These are phyloP conservation scores for Ceratobasidium sp. DNA, from an alignment of 1,284 basidiomycete species.

Conservation along the genomic window DNA sequence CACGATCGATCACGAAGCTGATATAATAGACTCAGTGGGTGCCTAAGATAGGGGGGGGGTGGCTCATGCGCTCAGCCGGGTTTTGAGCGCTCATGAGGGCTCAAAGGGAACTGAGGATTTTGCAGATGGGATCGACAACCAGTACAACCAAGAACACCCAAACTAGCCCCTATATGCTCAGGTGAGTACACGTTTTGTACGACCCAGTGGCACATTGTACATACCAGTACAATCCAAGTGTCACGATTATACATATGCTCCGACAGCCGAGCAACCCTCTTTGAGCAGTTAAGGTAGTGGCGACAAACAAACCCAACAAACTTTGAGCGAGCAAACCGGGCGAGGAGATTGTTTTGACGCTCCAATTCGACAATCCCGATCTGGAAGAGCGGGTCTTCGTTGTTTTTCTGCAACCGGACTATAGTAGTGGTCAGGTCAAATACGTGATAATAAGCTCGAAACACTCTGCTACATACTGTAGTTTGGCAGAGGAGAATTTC, in stretches of 20 bases:
- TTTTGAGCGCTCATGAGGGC: too few species aligned
- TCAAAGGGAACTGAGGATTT: too few species aligned
- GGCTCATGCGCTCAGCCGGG: too few species aligned
- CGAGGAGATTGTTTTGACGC: background rate
- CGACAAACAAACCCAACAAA: background rate
- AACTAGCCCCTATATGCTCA: background rate
- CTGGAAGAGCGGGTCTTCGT: slow-evolving; percentile 2
- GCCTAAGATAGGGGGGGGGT: too few species aligned
- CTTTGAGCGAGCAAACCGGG: background rate
- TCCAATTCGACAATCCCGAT: slow-evolving; percentile 4
- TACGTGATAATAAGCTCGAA: background rate
- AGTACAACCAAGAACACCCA: background rate
- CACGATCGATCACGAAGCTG: too few species aligned
- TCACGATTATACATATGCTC: background rate
- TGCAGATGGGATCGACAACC: slow-evolving; percentile 8
- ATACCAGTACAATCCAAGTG: background rate
- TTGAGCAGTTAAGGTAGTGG: background rate
- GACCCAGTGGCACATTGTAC: background rate
- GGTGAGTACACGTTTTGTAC: background rate
- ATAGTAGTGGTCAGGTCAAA: background rate
- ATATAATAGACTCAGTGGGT: too few species aligned
- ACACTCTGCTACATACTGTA: background rate
- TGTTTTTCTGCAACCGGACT: background rate
- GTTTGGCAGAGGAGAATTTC: background rate
- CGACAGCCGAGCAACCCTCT: background rate